A percentile compares a stretch with the other conserved stretches of the same genome.
phyloP scores from a whole-genome alignment of 352 stramenopile species.

The Phytophthora gonapodyides region DNA sequence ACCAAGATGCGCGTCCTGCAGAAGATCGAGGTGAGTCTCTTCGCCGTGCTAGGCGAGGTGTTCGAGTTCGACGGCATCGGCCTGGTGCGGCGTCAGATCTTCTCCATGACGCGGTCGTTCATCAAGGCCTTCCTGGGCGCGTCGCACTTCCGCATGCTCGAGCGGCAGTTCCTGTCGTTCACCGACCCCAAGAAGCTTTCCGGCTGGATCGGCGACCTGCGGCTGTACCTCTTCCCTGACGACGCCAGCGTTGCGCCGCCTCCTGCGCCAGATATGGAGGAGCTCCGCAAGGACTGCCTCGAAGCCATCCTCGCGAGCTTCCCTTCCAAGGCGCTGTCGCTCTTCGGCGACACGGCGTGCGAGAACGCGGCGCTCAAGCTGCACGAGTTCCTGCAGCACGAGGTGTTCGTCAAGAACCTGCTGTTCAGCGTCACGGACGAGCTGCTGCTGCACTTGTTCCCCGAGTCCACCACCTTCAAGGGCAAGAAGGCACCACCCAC shows the following conservation, averaged over 20 bases:
- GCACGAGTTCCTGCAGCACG: constrained; percentile 87
- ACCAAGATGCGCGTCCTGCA: constrained; percentile 84
- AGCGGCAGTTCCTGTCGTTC: constrained; percentile 81
- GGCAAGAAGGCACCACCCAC: constrained; percentile 35
- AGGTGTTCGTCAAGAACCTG: constrained; percentile 88
- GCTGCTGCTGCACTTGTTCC: constrained; percentile 77
- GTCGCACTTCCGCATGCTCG: constrained; percentile 83
- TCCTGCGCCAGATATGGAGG: constrained; percentile 48
- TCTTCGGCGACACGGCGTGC: constrained; percentile 78
- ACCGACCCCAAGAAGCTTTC: constrained; percentile 74
- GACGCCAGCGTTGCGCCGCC: constrained; percentile 14
- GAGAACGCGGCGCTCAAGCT: constrained; percentile 82
- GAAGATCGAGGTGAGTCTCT: constrained; percentile 80
- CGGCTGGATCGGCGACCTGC: constrained; percentile 52
- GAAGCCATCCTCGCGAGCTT: constrained; percentile 76
- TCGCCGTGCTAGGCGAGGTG: constrained; percentile 72
- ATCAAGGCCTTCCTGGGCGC: constrained; percentile 81
- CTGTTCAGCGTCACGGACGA: constrained; percentile 81
- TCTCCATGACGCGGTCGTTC: constrained; percentile 80
- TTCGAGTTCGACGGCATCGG: constrained; percentile 89
- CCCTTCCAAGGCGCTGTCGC: constrained; percentile 69
- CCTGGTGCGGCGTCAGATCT: constrained; percentile 81
- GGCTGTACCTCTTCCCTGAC: constrained; percentile 68
- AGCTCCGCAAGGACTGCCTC: constrained; percentile 63
- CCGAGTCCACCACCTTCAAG: constrained; percentile 59